A percentile compares a stretch with the other conserved stretches of the same genome.
Conservation (phyloP, 129 eudicot genomes). For the Pseudognaphalium luteoalbum region DNA sequence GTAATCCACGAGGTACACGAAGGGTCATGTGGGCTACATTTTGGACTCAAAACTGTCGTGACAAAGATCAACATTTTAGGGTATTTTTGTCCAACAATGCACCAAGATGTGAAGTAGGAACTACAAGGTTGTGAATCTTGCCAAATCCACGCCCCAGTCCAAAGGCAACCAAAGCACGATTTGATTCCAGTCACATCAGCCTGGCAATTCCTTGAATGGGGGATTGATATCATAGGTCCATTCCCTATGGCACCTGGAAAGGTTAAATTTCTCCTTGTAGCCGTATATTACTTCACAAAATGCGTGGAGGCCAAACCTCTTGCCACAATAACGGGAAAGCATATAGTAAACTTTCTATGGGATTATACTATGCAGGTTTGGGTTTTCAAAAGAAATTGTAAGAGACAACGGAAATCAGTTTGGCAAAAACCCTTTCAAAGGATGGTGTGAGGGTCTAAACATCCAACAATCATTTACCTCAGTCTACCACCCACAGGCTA, state of each 20-base stretch:
- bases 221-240: not conserved
- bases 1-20: not conserved
- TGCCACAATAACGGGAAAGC: not conserved
- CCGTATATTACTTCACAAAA: not conserved
- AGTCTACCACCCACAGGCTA: not conserved
- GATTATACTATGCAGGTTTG: not conserved
- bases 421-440: accelerated
- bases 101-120: not conserved
- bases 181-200: not conserved
- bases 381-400: not conserved
- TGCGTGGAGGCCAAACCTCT: not conserved
- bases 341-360: not conserved
- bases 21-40: not conserved
- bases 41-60: not conserved
- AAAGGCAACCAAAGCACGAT: not conserved
- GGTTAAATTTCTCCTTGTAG: not conserved
- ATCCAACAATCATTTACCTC: not conserved
- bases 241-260: not conserved
- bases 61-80: not conserved
- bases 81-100: not conserved
- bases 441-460: not conserved
- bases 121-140: not conserved
- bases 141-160: not conserved
- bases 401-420: not conserved
- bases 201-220: not conserved